A percentile compares a stretch with the other conserved stretches of the same genome.
Evolutionary conservation across 306 rosid species (phyloP).

Genomic region (Lithocarpus polystachyus): DNA sequence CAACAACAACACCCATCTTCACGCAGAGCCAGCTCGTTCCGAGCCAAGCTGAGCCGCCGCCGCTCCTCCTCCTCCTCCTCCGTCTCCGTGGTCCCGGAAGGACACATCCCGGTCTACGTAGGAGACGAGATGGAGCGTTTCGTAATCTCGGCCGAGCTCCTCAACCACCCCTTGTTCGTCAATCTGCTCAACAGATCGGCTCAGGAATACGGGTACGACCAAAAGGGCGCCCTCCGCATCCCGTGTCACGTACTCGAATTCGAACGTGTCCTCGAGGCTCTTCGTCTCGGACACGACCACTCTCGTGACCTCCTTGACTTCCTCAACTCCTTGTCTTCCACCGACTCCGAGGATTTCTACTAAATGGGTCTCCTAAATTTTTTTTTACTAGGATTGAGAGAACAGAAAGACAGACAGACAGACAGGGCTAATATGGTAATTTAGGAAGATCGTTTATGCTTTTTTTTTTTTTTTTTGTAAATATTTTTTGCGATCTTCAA

Average conservation of each 20-base stretch:
- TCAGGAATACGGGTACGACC: constrained; percentile 90
- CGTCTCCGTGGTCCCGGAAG: constrained; percentile 48
- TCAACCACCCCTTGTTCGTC: constrained; percentile 82
- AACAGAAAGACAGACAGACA: neutral
- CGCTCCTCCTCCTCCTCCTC: neutral
- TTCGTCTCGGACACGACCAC: constrained; percentile 50
- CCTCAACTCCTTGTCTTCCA: constrained; percentile 27
- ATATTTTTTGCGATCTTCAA: constrained; percentile 41
- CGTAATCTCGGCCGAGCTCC: constrained; percentile 68
- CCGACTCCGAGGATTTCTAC: constrained; percentile 42
- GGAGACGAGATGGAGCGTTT: constrained; percentile 93
- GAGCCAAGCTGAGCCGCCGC: constrained; percentile 23
- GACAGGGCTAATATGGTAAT: constrained; percentile 17
- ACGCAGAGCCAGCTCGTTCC: constrained; percentile 26
- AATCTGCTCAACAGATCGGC: constrained; percentile 82
- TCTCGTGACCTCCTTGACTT: constrained; percentile 52
- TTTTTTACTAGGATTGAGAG: neutral
- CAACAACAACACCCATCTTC: constrained; percentile 1
- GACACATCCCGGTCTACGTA: constrained; percentile 86
- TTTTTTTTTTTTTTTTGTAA: constrained; percentile 32
- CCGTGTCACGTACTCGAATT: constrained; percentile 79
- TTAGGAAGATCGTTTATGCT: constrained; percentile 24
- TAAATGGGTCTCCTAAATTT: neutral
- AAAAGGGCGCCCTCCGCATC: constrained; percentile 75
- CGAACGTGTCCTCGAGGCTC: constrained; percentile 80